These are phyloP conservation scores for Silene uniflora DNA, from an alignment of 148 eudicot genomes.

Conservation along the genomic window DNA sequence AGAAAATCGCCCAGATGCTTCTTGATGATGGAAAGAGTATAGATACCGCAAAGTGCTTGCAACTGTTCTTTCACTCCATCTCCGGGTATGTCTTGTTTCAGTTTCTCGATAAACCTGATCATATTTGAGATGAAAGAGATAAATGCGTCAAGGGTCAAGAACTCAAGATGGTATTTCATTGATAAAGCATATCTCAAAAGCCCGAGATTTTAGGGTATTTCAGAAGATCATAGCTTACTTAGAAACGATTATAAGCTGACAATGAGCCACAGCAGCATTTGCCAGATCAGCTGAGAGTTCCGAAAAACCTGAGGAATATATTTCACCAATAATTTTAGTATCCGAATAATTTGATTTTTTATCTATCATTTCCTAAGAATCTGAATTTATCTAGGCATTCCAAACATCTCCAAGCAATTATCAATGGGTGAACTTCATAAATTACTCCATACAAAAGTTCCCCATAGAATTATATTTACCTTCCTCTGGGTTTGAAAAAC, in stretches of 20 bases:
- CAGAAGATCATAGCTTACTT: slow-evolving; percentile 46
- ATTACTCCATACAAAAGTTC: background rate
- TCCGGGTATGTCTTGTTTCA: slow-evolving; percentile 79
- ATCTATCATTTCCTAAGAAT: background rate
- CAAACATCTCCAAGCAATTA: background rate
- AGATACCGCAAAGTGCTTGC: slow-evolving; percentile 65
- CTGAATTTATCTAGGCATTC: background rate
- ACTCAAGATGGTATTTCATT: background rate
- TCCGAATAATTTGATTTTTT: too few relatives aligned
- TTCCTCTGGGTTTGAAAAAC: slow-evolving; percentile 76
- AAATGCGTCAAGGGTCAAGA: background rate
- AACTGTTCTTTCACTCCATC: slow-evolving; percentile 75
- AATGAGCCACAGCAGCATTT: slow-evolving; percentile 84
- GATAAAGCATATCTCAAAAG: background rate
- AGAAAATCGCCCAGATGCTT: slow-evolving; percentile 93
- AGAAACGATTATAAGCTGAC: slow-evolving; percentile 86
- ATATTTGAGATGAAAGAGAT: background rate
- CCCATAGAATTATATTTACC: slow-evolving; percentile 32
- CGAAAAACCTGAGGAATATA: slow-evolving; percentile 54
- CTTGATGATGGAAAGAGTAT: slow-evolving; percentile 67
- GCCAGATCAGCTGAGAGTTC: slow-evolving; percentile 83
- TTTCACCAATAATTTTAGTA: too few relatives aligned
- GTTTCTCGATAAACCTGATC: slow-evolving; percentile 66
- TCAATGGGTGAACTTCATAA: background rate
- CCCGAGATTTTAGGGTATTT: background rate